A percentile compares a stretch with the other conserved stretches of the same genome.
phyloP scores from a whole-genome alignment of 192 early-diverging fungal species.

The Coemansia sp. region DNA sequence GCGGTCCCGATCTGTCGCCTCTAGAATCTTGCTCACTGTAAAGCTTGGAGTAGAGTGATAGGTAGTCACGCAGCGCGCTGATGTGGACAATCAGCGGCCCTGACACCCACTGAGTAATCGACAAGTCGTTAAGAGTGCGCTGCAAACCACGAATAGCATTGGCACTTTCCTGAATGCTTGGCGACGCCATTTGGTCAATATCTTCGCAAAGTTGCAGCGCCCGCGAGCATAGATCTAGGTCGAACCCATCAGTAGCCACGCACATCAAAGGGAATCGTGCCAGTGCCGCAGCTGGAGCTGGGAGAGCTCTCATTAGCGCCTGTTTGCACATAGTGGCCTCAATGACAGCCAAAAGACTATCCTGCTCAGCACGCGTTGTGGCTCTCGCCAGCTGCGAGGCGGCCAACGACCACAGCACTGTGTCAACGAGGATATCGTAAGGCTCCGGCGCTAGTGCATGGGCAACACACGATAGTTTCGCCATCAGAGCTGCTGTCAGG shows the following conservation, averaged over 20 bases:
- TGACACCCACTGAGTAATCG: neutral
- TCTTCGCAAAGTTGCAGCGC: slow-evolving; percentile 9
- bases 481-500: neutral
- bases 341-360: neutral
- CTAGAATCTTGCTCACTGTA: neutral
- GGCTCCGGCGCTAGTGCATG: neutral
- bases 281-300: neutral
- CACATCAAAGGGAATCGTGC: slow-evolving; percentile 17
- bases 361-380: slow-evolving; percentile 3
- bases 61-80: slow-evolving; percentile 7
- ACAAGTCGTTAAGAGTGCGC: neutral
- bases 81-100: slow-evolving; percentile 9
- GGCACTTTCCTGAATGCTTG: neutral
- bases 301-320: neutral
- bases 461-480: neutral
- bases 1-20: neutral
- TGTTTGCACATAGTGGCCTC: neutral
- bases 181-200: slow-evolving; percentile 6
- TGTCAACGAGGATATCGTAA: neutral
- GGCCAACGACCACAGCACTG: slow-evolving; percentile 4
- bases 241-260: slow-evolving; percentile 13
- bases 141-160: neutral
- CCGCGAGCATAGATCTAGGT: slow-evolving; percentile 2
- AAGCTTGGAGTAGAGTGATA: neutral
- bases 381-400: slow-evolving; percentile 1